Evolutionary conservation across 192 early-diverging fungal genomes (phyloP), one percentile per base, ranked within the genome.

Genomic region (Umbelopsis sp.): DNA sequence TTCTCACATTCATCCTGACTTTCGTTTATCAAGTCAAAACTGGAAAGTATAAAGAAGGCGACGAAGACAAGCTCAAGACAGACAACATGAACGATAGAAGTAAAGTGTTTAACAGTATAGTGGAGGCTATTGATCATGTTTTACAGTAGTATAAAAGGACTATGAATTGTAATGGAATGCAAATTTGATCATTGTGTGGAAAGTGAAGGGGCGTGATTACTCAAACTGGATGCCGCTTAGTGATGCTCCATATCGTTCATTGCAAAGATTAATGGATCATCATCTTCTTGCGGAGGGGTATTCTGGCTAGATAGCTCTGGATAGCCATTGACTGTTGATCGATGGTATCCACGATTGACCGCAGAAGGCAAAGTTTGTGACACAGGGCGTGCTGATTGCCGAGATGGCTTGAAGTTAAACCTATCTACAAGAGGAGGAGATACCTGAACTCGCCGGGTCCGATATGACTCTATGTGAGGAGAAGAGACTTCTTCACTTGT

Each of bases 1-100:
- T 41, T 41, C 2, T 4, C 37, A 30, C 37, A 1, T 23, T 53
- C 5, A 25, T 45, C 16, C 16, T 46, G 4, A 66, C 44, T 30
- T 45, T 8, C 22, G 25, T 64, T 66, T 66, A 11, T 77, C 27
- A 73, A 67, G 93, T 97, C 37, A 82, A 86, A 41, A 95, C 94
- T 8, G 94, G 94, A 2, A 95, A 97, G 74, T 97, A 95, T 76
- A 77, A 88, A 22, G 23, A 80, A 2, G 87, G 86, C 12, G 95
- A 97, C 71, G 93, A 94, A 75, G 25, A 74, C 7, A 79, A 79
- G 35, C 80, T 85, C 7, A 50, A 72, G 4, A 75, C 71, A 47
- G 72, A 74, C 7, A 77, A 77, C 15, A 22, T 30, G 21, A 15
- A 13, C 30, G 16, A 27, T 9, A 49, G 49, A 69, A 78, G 85